Percentiles rank a stretch among this genome's conserved stretches.
These are phyloP conservation scores for Hypomontagnella monticulosa DNA, from an alignment of 495 filamentous ascomycete species.

Conservation along the genomic window DNA sequence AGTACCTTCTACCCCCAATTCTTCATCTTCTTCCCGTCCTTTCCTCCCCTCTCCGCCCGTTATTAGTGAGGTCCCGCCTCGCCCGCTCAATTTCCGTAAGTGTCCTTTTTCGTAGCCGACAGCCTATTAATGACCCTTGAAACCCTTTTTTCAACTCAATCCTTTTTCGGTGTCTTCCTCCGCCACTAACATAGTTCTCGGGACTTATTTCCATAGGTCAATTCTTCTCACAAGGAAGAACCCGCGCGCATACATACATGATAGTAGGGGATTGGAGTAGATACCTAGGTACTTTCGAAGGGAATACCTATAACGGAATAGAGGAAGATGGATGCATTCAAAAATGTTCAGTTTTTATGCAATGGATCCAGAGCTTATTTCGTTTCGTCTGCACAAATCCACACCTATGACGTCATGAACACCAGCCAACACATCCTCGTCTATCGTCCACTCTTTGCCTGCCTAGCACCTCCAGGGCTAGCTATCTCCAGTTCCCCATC, in stretches of 20 bases:
- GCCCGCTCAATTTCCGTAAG: constrained; percentile 40
- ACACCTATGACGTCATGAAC: constrained; percentile 36
- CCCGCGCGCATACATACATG: too few relatives aligned
- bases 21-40: constrained; percentile 12
- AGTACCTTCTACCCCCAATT: neutral
- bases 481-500: neutral
- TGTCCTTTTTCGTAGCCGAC: constrained; percentile 4
- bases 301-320: constrained; percentile 4
- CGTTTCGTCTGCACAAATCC: constrained; percentile 31
- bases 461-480: constrained; percentile 1
- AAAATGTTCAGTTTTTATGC: too few relatives aligned
- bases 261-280: constrained; percentile 17
- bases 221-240: constrained; percentile 1
- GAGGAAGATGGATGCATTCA: constrained; percentile 18
- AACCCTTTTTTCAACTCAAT: constrained; percentile 23
- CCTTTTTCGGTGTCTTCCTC: constrained; percentile 35
- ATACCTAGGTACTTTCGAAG: too few relatives aligned
- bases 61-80: constrained; percentile 32
- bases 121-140: constrained; percentile 29
- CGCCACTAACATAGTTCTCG: constrained; percentile 36
- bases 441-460: constrained; percentile 2
- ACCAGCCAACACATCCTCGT: constrained; percentile 19
- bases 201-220: constrained; percentile 10
- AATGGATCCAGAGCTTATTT: constrained; percentile 28
- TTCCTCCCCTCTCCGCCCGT: constrained; percentile 37